Conservation (phyloP, 148 eudicot species). For the Selenicereus undatus region DNA sequence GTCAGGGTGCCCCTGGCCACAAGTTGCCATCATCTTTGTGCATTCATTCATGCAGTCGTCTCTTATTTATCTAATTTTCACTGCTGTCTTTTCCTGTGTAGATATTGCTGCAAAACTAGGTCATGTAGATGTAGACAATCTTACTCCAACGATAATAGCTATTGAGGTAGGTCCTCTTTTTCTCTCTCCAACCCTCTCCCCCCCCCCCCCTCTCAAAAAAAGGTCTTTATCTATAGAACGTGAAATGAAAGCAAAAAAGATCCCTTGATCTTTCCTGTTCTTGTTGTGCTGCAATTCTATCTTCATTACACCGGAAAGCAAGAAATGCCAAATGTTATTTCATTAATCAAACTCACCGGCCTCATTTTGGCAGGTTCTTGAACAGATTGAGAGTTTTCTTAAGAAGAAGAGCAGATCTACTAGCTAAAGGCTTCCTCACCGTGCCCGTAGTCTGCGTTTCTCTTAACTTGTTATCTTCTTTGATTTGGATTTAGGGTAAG, state of each 20-base stretch:
- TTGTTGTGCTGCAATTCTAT: background rate
- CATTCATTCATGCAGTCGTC: background rate
- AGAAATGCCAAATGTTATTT: background rate
- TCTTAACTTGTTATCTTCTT: background rate
- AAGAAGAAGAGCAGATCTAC: conserved; percentile 14
- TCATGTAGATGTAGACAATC: conserved; percentile 37
- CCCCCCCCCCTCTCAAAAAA: background rate
- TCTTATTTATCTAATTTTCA: background rate
- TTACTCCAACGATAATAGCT: conserved; percentile 45
- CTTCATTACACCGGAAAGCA: too few relatives aligned
- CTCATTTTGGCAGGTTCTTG: conserved; percentile 35
- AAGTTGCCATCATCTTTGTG: too few relatives aligned
- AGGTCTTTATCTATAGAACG: background rate
- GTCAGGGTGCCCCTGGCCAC: background rate
- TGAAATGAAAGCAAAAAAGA: background rate
- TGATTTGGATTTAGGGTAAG: background rate
- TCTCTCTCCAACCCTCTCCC: background rate
- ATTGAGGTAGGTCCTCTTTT: conserved; percentile 42
- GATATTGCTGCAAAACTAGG: conserved; percentile 55
- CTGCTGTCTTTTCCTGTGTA: conserved; percentile 19
- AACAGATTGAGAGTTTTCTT: conserved; percentile 38
- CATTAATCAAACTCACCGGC: background rate
- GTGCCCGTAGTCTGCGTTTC: background rate
- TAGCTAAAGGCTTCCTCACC: conserved; percentile 4
- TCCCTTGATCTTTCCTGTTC: background rate